Evolutionary conservation across 192 early-diverging fungal species (phyloP), one percentile per base, ranked within the genome.

Genomic region (Cetraspora pellucida): DNA sequence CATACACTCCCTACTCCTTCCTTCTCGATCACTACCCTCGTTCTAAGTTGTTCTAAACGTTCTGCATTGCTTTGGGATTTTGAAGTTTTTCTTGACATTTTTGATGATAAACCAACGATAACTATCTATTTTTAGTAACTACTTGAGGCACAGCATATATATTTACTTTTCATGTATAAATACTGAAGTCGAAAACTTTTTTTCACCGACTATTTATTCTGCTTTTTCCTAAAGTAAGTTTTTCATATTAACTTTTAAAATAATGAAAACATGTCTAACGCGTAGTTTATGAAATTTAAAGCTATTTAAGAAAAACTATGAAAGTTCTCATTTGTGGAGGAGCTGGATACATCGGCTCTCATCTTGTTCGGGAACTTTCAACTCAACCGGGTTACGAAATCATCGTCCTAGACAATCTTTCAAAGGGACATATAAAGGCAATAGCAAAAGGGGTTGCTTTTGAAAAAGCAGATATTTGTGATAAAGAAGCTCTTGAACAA

Each of bases 331-430:
- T 92, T 47, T 89, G 87, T 27, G 91, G 91, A 46, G 91, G 89
- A 30, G 87, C 91, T 64, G 94, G 96, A 21, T 97, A 95, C 83
- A 97, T 97, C 77, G 96, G 96, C 54, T 94, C 92, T 6, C 96
- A 97, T 83, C 86, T 92, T n/a, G 91, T 96, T 19, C 84, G 92
- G 19, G 91, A 94, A 82, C 90, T 97, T 23, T 37, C 85, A 43
- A 82, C 85, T 31, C 47, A 77, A 63, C 77, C 80, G 16, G 87
- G 87, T 69, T 91, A 93, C 82, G 87, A 91, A 50, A 88, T 97
- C 19, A 91, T 97, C 43, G 90, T 95, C 9, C 78, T 96, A 19
- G 96, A 97, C 85, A 96, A 96, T 81, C 83, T 97, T 67, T 93
- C 91, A 75, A 79, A 76, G n/a, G 81, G 81, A 13, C 76, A 79